These are phyloP conservation scores for Stevia rebaudiana DNA, from an alignment of 140 eudicot genomes.

Conservation along the genomic window DNA sequence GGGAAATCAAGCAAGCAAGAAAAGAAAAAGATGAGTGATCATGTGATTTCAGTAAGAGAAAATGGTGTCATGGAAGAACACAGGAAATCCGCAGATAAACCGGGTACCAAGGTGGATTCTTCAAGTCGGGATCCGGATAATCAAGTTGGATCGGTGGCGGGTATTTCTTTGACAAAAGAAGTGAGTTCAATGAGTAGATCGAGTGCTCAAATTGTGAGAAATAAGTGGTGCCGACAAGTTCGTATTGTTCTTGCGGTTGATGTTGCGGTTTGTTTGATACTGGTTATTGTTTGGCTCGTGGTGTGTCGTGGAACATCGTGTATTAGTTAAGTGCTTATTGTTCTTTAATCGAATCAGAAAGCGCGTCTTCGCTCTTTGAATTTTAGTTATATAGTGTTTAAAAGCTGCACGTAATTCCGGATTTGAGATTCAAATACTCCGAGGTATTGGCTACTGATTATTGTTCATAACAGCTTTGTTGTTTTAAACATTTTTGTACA, in stretches of 20 bases:
- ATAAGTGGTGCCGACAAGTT: constrained; percentile 76
- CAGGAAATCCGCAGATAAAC: constrained; percentile 47
- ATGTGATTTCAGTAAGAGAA: constrained; percentile 51
- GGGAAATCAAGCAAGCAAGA: constrained; percentile 54
- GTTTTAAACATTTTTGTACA: constrained; percentile 43
- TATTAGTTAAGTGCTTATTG: constrained; percentile 27
- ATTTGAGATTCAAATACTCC: constrained; percentile 11
- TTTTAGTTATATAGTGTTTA: constrained; percentile 24
- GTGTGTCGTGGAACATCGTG: constrained; percentile 61
- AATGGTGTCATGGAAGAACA: constrained; percentile 54
- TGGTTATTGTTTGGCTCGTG: constrained; percentile 61
- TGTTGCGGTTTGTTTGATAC: constrained; percentile 51
- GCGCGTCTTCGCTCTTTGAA: constrained; percentile 16
- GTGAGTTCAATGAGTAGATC: constrained; percentile 40
- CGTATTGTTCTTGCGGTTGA: constrained; percentile 65
- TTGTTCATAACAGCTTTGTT: constrained; percentile 33
- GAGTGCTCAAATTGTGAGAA: constrained; percentile 35
- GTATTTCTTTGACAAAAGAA: constrained; percentile 41
- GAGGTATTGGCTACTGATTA: constrained; percentile 25
- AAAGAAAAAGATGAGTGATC: constrained; percentile 54
- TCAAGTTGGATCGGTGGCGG: constrained; percentile 32
- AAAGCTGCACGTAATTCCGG: constrained; percentile 28
- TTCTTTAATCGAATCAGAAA: not conserved
- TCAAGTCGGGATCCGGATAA: constrained; percentile 25
- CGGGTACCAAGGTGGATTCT: constrained; percentile 33